phyloP scores from a whole-genome alignment of 306 rosid species.

The Parietaria judaica region DNA sequence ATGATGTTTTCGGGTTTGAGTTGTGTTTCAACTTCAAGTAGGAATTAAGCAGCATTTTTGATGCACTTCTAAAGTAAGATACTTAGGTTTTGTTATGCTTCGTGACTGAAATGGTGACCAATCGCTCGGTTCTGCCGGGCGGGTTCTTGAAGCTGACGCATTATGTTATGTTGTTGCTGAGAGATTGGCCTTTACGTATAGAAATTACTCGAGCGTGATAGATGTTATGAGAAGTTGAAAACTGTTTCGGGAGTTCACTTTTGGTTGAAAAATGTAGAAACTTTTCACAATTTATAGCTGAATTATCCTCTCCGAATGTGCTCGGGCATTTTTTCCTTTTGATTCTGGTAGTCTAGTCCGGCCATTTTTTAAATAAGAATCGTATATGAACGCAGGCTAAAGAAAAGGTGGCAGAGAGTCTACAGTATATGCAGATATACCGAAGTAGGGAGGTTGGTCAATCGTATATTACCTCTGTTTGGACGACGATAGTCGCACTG shows the following conservation, averaged over 20 bases:
- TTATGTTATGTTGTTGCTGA: background rate
- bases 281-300: no score
- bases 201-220: background rate
- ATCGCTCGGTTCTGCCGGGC: no score
- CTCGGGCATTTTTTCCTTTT: conserved; percentile 8
- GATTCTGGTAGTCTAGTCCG: conserved; percentile 3
- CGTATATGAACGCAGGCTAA: conserved; percentile 39
- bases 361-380: conserved; percentile 11
- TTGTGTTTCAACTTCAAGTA: no score
- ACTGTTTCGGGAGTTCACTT: background rate
- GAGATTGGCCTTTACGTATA: background rate
- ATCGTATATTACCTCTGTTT: conserved; percentile 79
- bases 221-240: no score
- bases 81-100: no score
- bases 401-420: conserved; percentile 22
- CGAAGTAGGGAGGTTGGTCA: conserved; percentile 96
- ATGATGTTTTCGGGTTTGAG: no score
- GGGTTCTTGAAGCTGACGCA: background rate
- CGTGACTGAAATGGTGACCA: no score
- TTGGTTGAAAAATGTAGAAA: background rate
- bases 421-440: conserved; percentile 76
- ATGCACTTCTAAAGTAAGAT: no score
- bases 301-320: background rate
- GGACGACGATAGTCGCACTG: conserved; percentile 69
- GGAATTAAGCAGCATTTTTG: no score